These are phyloP conservation scores for Neofusicoccum kwambonambiense DNA, from an alignment of 2,329 filamentous ascomycete species.

Conservation along the genomic window DNA sequence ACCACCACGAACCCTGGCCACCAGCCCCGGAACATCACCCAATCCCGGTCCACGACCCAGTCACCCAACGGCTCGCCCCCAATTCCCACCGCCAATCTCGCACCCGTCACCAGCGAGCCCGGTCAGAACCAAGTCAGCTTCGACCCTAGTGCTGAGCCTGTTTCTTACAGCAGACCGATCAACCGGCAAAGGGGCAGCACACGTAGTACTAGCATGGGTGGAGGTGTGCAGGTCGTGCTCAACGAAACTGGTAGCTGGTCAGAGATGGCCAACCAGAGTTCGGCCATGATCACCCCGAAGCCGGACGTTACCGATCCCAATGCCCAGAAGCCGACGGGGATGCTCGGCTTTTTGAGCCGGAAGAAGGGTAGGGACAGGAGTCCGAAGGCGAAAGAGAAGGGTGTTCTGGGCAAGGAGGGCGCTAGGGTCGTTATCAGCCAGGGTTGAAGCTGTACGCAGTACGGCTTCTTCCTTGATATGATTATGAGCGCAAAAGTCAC, in stretches of 20 bases:
- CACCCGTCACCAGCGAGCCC: slow-evolving; percentile 26
- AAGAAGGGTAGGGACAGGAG: slow-evolving; percentile 90
- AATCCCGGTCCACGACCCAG: slow-evolving; percentile 43
- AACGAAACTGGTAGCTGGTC: slow-evolving; percentile 90
- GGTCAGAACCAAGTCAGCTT: slow-evolving; percentile 21
- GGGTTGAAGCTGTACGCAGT: slow-evolving; percentile 27
- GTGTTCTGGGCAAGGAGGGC: slow-evolving; percentile 92
- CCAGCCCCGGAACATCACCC: not conserved
- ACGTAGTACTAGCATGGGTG: slow-evolving; percentile 72
- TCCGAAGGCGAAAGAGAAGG: slow-evolving; percentile 90
- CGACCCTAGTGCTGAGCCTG: slow-evolving; percentile 25
- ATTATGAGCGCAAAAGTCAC: not conserved
- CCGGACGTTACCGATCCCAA: slow-evolving; percentile 25
- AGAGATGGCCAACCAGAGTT: slow-evolving; percentile 80
- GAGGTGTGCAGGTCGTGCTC: slow-evolving; percentile 86
- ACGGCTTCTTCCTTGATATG: not conserved
- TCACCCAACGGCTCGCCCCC: slow-evolving; percentile 51
- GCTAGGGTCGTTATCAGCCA: slow-evolving; percentile 61
- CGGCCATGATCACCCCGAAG: slow-evolving; percentile 66
- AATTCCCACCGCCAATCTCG: slow-evolving; percentile 33
- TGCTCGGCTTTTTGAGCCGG: slow-evolving; percentile 84
- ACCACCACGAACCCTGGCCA: slow-evolving; percentile 30
- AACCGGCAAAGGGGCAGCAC: slow-evolving; percentile 59
- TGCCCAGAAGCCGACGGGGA: slow-evolving; percentile 63
- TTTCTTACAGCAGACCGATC: slow-evolving; percentile 39